Percentiles rank a stretch among this genome's conserved stretches.
These are phyloP conservation scores for Casaregolazyma lundiana DNA, from an alignment of 1,139 yeast genomes.

Conservation along the genomic window DNA sequence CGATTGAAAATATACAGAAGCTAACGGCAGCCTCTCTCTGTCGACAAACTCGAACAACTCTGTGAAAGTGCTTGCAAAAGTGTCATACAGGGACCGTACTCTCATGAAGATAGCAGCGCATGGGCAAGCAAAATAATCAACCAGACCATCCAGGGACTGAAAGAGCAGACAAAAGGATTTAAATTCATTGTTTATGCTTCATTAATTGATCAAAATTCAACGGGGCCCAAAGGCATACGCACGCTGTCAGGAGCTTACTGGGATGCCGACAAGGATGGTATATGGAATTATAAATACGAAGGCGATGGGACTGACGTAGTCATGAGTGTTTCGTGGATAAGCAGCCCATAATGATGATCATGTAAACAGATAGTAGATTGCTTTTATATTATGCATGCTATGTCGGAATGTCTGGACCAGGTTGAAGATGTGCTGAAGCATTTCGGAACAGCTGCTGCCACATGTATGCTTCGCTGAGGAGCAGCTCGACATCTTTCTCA, in stretches of 20 bases:
- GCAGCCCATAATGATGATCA: background rate
- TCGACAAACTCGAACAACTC: conserved; percentile 13
- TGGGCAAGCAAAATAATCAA: conserved; percentile 12
- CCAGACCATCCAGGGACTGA: conserved; percentile 22
- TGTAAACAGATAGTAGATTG: background rate
- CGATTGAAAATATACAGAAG: background rate
- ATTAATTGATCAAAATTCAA: conserved; percentile 22
- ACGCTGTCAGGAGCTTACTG: conserved; percentile 32
- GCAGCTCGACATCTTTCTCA: conserved; percentile 83
- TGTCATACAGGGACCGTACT: conserved; percentile 7
- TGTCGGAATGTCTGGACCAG: conserved; percentile 1
- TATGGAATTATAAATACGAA: conserved; percentile 30
- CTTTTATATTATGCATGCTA: background rate
- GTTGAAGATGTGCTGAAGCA: conserved; percentile 50
- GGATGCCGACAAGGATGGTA: conserved; percentile 35
- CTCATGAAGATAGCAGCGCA: conserved; percentile 7
- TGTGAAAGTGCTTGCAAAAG: conserved; percentile 14
- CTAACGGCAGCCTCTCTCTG: conserved; percentile 15
- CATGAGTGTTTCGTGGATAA: conserved; percentile 33
- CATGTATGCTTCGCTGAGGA: conserved; percentile 91
- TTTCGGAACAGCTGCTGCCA: conserved; percentile 93
- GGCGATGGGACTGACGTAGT: conserved; percentile 23
- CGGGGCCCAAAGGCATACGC: conserved; percentile 28
- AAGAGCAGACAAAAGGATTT: conserved; percentile 26
- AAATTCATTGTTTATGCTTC: conserved; percentile 31